Conservation (phyloP, 805 yeast species). For the Yarrowia porcina region DNA sequence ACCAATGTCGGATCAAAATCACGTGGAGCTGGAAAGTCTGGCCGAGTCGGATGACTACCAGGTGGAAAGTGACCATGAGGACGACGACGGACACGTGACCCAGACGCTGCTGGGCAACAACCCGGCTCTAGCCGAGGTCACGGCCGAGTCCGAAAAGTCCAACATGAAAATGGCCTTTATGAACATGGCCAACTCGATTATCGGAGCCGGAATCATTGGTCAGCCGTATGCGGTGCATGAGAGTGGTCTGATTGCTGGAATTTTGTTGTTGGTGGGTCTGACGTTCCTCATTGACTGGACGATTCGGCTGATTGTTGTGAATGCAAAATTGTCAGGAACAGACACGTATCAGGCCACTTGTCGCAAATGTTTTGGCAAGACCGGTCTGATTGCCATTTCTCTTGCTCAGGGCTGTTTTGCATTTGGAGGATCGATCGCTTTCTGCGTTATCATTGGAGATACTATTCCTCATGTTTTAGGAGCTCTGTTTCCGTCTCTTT, state of each 20-base stretch:
- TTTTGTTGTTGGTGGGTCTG: slow-evolving; percentile 55
- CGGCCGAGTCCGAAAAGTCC: slow-evolving; percentile 41
- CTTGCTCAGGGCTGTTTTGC: slow-evolving; percentile 85
- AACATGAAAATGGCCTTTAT: slow-evolving; percentile 83
- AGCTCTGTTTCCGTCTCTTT: slow-evolving; percentile 53
- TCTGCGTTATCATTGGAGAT: slow-evolving; percentile 91
- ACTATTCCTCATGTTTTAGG: slow-evolving; percentile 86
- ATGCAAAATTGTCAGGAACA: slow-evolving; percentile 73
- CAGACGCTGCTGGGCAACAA: slow-evolving; percentile 9
- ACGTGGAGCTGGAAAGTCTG: slow-evolving; percentile 16
- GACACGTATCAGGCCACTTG: slow-evolving; percentile 84
- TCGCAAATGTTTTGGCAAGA: slow-evolving; percentile 67
- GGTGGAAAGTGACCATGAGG: slow-evolving; percentile 7
- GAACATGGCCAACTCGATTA: slow-evolving; percentile 94
- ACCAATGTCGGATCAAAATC: background rate
- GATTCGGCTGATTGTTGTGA: slow-evolving; percentile 65
- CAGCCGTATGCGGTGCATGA: slow-evolving; percentile 85
- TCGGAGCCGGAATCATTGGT: slow-evolving; percentile 95
- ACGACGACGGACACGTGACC: slow-evolving; percentile 2
- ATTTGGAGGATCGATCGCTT: slow-evolving; percentile 91
- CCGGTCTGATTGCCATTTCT: slow-evolving; percentile 65
- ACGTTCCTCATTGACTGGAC: slow-evolving; percentile 88
- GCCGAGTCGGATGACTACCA: slow-evolving; percentile 8
- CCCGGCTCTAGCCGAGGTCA: slow-evolving; percentile 2
- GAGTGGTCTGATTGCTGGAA: slow-evolving; percentile 74